These are phyloP conservation scores for Solanum chacoense DNA, from an alignment of 305 asterid genomes.

Conservation along the genomic window DNA sequence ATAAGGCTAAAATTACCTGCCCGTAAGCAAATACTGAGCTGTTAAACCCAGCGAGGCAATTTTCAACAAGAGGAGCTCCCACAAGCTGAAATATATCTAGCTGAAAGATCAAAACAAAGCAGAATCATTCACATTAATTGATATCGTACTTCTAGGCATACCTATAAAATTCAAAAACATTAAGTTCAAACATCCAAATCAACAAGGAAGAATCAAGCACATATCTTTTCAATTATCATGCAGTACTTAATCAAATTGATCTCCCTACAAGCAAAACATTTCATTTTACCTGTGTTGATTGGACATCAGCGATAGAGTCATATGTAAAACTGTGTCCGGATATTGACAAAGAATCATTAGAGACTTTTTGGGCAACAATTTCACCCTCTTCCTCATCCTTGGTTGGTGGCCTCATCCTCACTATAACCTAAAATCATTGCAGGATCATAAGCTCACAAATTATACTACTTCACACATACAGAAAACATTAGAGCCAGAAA, in stretches of 20 bases:
- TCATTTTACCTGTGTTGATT: conserved; percentile 69
- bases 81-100: conserved; percentile 78
- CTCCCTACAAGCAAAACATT: not conserved
- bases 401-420: conserved; percentile 80
- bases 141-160: not conserved
- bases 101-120: conserved; percentile 33
- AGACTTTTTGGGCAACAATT: conserved; percentile 44
- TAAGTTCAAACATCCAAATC: not conserved
- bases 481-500: not conserved
- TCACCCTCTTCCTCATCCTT: conserved; percentile 73
- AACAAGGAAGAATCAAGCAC: not conserved
- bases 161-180: not conserved
- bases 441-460: not conserved
- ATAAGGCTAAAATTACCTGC: conserved; percentile 38
- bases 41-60: conserved; percentile 91
- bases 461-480: not conserved
- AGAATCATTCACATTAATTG: not conserved
- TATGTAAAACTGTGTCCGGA: conserved; percentile 73
- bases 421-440: conserved; percentile 49
- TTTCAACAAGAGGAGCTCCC: conserved; percentile 92
- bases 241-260: not conserved
- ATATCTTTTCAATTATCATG: not conserved
- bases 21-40: conserved; percentile 98
- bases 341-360: conserved; percentile 66
- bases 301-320: conserved; percentile 77